Evolutionary conservation across 202 grass and related monocot species (phyloP), one percentile per base, ranked within the genome.

Genomic region (Brachypodium distachyon): DNA sequence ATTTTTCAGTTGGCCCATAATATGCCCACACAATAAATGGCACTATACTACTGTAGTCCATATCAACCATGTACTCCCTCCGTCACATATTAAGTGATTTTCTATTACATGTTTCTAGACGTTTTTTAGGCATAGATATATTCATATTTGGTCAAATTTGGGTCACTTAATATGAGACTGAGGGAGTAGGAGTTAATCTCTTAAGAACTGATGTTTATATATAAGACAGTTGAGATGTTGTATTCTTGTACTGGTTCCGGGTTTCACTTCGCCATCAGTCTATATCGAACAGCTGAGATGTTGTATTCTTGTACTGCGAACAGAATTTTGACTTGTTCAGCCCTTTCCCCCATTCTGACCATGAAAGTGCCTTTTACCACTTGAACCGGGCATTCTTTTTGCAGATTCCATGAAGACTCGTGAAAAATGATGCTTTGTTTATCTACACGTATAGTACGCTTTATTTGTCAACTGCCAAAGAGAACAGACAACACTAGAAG

Each of bases 331-430:
- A 65, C 56, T 18, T 48, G 4, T 23, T 54, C 12, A 65, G 9
- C 29, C 39, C 54, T 72, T 54, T 19, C 22, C 22, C 21, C 36
- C 22, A n/a, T 57, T 63, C 53, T 70, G 76, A 80, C 69, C 22
- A 75, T 44, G 44, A 58, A 70, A 75, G 53, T 18, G 33, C 42
- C 44, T 79, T 87, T 68, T 61, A 80, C 61, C 25, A 61, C 44
- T 70, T 76, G 76, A 70, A 56, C n/a, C 26, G 10, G 47, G 47
- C 76, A 57, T 67, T 56, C 10, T 48, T 77, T 88, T 5, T 25
- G 12, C 18, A 33, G 70, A 80, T 76, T 80, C 81, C 70, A 43
- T 11, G 9, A 62, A 46, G 54, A 76, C 29, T 2, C 62, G 14
- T 26, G 28, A 31, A 81, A 75, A 81, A 70, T 12, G 18, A 54